These are phyloP conservation scores for Neophaeococcomyces aloes DNA, from an alignment of 2,329 filamentous ascomycete species.

Conservation along the genomic window DNA sequence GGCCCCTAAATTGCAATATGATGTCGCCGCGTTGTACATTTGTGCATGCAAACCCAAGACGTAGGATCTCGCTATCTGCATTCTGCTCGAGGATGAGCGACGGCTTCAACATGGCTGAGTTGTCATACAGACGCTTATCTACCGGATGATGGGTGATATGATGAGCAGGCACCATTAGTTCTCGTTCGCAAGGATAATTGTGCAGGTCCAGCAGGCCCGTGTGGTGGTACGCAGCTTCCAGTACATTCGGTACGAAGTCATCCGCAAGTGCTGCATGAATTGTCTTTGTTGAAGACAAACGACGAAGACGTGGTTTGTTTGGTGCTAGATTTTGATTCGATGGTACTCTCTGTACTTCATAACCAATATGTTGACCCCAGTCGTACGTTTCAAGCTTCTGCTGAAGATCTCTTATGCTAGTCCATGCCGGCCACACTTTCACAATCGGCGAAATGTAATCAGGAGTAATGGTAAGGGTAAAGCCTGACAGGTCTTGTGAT, in stretches of 20 bases:
- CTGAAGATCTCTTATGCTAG: conserved; percentile 16
- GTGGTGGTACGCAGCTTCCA: conserved; percentile 12
- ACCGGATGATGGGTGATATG: conserved; percentile 10
- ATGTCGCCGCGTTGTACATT: conserved; percentile 14
- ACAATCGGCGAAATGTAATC: conserved; percentile 2
- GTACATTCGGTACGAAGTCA: conserved; percentile 14
- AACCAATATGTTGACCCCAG: conserved; percentile 19
- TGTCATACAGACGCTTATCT: conserved; percentile 14
- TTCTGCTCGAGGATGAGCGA: conserved; percentile 16
- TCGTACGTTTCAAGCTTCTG: conserved; percentile 16
- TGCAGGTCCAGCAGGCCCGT: conserved; percentile 11
- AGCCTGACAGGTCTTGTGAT: neutral
- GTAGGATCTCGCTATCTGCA: conserved; percentile 8
- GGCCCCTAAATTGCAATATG: conserved; percentile 15
- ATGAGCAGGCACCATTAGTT: conserved; percentile 10
- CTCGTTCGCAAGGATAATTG: conserved; percentile 12
- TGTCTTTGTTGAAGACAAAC: neutral
- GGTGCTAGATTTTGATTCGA: neutral
- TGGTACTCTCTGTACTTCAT: conserved; percentile 10
- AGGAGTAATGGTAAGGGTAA: neutral
- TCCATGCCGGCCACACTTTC: conserved; percentile 13
- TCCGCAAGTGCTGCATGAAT: conserved; percentile 10
- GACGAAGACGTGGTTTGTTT: neutral
- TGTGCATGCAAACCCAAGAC: conserved; percentile 18
- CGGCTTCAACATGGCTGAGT: conserved; percentile 10